A percentile compares a stretch with the other conserved stretches of the same genome.
Conservation (phyloP, 192 early-diverging fungal species). For the Coemansia biformis region DNA sequence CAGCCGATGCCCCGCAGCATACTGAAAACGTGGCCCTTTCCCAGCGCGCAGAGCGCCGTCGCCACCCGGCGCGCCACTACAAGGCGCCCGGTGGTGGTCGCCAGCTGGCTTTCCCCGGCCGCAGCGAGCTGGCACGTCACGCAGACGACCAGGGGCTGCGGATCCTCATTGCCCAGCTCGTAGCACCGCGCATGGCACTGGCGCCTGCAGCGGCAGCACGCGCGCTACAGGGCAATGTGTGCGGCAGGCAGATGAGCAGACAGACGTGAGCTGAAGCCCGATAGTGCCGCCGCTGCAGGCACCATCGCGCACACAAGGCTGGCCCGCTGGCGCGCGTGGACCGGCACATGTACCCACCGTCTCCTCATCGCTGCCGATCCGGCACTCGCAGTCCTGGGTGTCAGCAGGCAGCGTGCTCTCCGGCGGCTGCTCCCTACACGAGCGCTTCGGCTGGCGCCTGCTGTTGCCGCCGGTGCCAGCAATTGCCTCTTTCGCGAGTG, state of each 20-base stretch:
- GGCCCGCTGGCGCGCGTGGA: too few species aligned
- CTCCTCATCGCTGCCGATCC: conserved; percentile 1
- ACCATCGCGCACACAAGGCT: too few species aligned
- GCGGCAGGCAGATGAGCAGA: not conserved
- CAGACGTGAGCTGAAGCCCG: not conserved
- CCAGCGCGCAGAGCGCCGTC: not conserved
- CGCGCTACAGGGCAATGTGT: too few species aligned
- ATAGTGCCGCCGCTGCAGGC: too few species aligned
- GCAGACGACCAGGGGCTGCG: conserved; percentile 7
- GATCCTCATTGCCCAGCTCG: conserved; percentile 1
- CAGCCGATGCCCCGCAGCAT: conserved; percentile 9
- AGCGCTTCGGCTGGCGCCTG: not conserved
- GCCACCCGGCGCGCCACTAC: conserved; percentile 16
- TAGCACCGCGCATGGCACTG: conserved; percentile 26
- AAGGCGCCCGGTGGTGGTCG: conserved; percentile 11
- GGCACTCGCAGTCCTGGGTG: conserved; percentile 11
- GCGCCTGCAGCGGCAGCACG: conserved; percentile 29
- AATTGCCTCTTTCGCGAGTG: too few species aligned
- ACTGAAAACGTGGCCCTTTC: not conserved
- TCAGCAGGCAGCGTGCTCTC: not conserved
- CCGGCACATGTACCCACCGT: conserved; percentile 10
- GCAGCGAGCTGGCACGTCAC: conserved; percentile 17
- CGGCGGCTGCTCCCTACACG: not conserved
- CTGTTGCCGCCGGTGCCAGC: not conserved
- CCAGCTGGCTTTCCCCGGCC: not conserved